phyloP scores from a whole-genome alignment of 1,139 yeast genomes.

The Saccharomyces hybrid region DNA sequence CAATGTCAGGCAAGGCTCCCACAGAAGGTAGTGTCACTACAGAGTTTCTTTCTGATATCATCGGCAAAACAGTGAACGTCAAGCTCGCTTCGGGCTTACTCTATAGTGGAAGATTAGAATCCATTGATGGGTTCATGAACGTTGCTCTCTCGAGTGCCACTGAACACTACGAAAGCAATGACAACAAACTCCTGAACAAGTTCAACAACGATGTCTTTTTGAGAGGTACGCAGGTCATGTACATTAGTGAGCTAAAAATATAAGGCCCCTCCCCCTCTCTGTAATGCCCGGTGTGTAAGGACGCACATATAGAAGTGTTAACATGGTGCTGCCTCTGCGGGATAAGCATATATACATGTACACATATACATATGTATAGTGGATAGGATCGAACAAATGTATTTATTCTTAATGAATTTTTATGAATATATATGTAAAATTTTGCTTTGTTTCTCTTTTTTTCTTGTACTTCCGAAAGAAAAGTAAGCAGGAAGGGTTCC shows the following conservation, averaged over 20 bases:
- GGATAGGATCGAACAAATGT: background rate
- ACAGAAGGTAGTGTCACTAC: slow-evolving; percentile 41
- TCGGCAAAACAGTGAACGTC: slow-evolving; percentile 74
- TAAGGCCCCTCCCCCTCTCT: background rate
- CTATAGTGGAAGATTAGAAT: slow-evolving; percentile 67
- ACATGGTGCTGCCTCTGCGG: background rate
- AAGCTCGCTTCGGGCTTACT: slow-evolving; percentile 83
- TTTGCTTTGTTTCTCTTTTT: background rate
- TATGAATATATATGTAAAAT: background rate
- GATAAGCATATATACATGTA: background rate
- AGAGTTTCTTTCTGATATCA: slow-evolving; percentile 68
- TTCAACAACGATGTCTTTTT: slow-evolving; percentile 83
- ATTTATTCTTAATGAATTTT: background rate
- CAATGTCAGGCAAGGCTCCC: slow-evolving; percentile 6
- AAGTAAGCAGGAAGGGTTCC: background rate
- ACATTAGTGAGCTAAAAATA: slow-evolving; percentile 27
- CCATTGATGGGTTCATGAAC: slow-evolving; percentile 96
- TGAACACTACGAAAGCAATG: slow-evolving; percentile 43
- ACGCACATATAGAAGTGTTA: too few species aligned
- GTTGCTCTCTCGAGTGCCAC: slow-evolving; percentile 73
- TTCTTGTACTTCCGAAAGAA: background rate
- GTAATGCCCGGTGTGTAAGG: too few species aligned
- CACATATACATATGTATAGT: background rate
- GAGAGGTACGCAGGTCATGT: slow-evolving; percentile 88
- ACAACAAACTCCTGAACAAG: slow-evolving; percentile 48